These are phyloP conservation scores for Neurospora pannonica DNA, from an alignment of 495 filamentous ascomycete genomes.

Conservation along the genomic window DNA sequence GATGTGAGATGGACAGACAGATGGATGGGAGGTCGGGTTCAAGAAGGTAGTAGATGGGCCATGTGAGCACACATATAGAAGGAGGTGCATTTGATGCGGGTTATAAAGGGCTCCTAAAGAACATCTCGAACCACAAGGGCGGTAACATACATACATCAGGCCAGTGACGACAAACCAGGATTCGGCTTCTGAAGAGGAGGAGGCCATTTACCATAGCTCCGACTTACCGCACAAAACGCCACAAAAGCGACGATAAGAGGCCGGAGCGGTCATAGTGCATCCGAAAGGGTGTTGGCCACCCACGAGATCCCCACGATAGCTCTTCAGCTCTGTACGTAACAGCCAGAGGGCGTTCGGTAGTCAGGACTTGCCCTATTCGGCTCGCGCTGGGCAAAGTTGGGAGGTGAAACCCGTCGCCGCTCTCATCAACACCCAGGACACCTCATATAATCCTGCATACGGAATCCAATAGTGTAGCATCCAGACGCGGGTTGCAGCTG, in stretches of 20 bases:
- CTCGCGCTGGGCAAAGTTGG: neutral
- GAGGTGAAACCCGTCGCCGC: neutral
- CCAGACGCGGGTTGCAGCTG: neutral
- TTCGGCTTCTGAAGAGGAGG: neutral
- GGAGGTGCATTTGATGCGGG: neutral
- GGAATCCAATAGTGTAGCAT: neutral
- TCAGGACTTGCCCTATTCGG: neutral
- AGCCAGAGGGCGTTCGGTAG: neutral
- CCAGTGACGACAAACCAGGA: neutral
- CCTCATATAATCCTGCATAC: neutral
- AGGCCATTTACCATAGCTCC: neutral
- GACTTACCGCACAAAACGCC: neutral
- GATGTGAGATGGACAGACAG: neutral
- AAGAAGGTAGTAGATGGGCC: neutral
- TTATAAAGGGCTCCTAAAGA: slow-evolving; percentile 3
- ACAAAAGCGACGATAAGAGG: neutral
- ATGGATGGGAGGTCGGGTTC: neutral
- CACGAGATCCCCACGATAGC: neutral
- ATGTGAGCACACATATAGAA: neutral
- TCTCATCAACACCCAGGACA: neutral
- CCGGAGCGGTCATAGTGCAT: neutral
- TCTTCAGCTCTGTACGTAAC: slow-evolving; percentile 3
- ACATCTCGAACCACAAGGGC: slow-evolving; percentile 4
- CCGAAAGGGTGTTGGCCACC: neutral
- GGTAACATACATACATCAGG: neutral